Evolutionary conservation across 2,329 filamentous ascomycete genomes (phyloP).

Genomic region (Botrytis sinoallii): DNA sequence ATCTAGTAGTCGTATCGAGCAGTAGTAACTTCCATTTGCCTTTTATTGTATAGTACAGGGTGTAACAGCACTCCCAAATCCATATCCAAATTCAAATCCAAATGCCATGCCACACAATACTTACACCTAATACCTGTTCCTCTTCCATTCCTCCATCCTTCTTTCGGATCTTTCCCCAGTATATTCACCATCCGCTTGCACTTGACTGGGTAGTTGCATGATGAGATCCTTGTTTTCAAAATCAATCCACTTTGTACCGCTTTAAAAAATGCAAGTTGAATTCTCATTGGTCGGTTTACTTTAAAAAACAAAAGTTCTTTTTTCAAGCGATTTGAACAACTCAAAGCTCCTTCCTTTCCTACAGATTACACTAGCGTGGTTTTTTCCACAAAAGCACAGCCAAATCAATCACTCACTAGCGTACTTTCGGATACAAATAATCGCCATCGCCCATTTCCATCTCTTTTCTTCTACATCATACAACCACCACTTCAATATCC

Average conservation of each 20-base stretch:
- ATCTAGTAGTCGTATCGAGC: neutral
- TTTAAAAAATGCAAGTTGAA: neutral
- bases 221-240: neutral
- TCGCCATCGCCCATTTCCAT: slow-evolving; percentile 34
- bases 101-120: neutral
- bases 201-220: slow-evolving; percentile 2
- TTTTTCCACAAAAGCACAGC: slow-evolving; percentile 19
- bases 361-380: slow-evolving; percentile 4
- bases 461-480: slow-evolving; percentile 34
- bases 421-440: slow-evolving; percentile 37
- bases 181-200: neutral
- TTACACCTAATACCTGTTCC: neutral
- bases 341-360: slow-evolving; percentile 15
- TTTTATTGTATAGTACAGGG: neutral
- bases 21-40: neutral
- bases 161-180: neutral
- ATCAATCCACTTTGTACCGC: neutral
- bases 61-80: neutral
- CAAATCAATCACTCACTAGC: slow-evolving; percentile 31
- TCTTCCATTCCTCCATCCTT: neutral
- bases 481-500: slow-evolving; percentile 26
- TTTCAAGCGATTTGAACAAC: slow-evolving; percentile 8
- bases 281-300: slow-evolving; percentile 25
- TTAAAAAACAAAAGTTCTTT: slow-evolving; percentile 14
- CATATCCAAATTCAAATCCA: neutral